These are phyloP conservation scores for Pyrus betulifolia DNA, from an alignment of 306 rosid genomes.

Conservation along the genomic window DNA sequence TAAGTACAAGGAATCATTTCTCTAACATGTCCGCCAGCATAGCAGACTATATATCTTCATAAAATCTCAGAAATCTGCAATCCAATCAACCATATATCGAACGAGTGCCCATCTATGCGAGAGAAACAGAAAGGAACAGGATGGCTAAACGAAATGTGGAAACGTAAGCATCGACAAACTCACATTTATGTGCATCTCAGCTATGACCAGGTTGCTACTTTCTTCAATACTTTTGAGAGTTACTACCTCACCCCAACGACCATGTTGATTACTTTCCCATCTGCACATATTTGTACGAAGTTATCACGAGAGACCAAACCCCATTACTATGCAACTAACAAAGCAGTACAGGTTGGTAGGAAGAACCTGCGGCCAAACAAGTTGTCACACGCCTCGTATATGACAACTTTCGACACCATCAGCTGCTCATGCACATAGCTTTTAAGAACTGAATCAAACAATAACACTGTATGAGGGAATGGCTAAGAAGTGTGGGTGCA, in stretches of 20 bases:
- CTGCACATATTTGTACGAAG: conserved; percentile 37
- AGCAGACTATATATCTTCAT: conserved; percentile 31
- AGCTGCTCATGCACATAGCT: neutral
- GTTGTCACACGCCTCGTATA: conserved; percentile 67
- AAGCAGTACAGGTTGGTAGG: conserved; percentile 20
- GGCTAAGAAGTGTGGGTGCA: neutral
- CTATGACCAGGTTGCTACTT: conserved; percentile 62
- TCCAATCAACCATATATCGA: neutral
- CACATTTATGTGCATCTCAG: conserved; percentile 93
- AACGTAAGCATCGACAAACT: conserved; percentile 12
- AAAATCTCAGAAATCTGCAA: conserved; percentile 82
- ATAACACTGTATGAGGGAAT: neutral
- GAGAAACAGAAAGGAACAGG: neutral
- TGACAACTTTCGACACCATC: neutral
- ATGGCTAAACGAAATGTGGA: neutral
- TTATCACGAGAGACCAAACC: conserved; percentile 16
- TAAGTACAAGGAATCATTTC: conserved; percentile 18
- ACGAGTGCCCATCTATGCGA: neutral
- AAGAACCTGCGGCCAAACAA: conserved; percentile 79
- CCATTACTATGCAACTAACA: conserved; percentile 4
- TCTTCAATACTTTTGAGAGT: conserved; percentile 74
- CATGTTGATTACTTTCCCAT: conserved; percentile 90
- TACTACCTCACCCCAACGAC: conserved; percentile 92
- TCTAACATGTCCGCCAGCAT: conserved; percentile 16
- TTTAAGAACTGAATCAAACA: neutral